A percentile compares a stretch with the other conserved stretches of the same genome.
Conservation (phyloP, 257 asterid species). For the Solanum clarkiae region DNA sequence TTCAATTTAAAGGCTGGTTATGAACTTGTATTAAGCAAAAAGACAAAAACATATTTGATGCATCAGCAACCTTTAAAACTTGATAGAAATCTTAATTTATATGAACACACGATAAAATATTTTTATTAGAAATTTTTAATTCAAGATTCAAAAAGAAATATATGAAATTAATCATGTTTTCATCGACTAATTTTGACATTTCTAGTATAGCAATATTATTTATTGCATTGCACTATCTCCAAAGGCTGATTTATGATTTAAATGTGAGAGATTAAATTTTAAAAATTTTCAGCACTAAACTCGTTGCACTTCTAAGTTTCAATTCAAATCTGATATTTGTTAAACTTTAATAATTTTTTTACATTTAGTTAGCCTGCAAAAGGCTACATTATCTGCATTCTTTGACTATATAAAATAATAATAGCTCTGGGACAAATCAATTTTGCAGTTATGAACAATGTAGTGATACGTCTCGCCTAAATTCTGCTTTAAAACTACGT, state of each 20-base stretch:
- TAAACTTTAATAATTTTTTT: neutral
- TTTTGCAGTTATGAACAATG: neutral
- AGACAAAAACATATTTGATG: neutral
- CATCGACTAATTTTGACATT: neutral
- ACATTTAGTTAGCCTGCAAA: neutral
- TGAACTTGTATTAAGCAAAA: neutral
- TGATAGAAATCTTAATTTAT: neutral
- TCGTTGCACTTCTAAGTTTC: neutral
- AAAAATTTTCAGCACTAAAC: neutral
- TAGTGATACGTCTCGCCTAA: no score
- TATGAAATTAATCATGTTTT: neutral
- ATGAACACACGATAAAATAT: neutral
- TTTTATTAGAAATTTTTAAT: neutral
- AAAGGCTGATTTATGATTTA: neutral
- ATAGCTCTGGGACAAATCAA: neutral
- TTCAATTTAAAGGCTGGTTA: no score
- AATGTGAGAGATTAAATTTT: neutral
- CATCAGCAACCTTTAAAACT: neutral
- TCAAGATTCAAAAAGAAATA: neutral
- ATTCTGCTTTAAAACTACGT: no score
- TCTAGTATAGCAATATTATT: neutral
- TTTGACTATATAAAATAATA: neutral
- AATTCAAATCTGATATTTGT: neutral
- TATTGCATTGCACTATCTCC: neutral
- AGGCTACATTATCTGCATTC: neutral